phyloP scores from a whole-genome alignment of 176 grass and related monocot species.

The Saccharum spontaneum region DNA sequence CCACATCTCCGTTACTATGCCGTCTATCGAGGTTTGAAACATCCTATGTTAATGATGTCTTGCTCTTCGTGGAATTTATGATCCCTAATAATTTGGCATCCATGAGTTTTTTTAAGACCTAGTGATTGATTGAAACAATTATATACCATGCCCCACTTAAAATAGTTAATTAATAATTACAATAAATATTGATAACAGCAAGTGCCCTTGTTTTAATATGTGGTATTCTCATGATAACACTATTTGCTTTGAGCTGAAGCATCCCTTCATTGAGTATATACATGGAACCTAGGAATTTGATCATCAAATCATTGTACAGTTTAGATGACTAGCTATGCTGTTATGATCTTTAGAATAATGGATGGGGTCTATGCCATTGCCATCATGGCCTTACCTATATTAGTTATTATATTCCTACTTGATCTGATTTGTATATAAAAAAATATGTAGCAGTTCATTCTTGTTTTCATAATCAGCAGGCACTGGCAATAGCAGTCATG shows the following conservation, averaged over 20 bases:
- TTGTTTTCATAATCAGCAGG: slow-evolving; percentile 34
- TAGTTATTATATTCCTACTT: neutral
- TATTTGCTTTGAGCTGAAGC: neutral
- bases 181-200: neutral
- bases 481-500: neutral
- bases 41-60: neutral
- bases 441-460: neutral
- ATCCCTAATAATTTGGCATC: neutral
- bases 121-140: slow-evolving; percentile 20
- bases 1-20: slow-evolving; percentile 95
- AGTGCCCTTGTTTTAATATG: neutral
- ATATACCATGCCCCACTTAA: neutral
- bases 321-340: neutral
- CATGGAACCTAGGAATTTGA: slow-evolving; percentile 7
- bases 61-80: neutral
- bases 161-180: neutral
- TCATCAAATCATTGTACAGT: neutral
- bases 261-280: neutral
- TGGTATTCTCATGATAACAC: neutral
- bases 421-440: neutral
- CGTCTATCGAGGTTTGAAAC: slow-evolving; percentile 84
- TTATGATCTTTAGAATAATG: neutral
- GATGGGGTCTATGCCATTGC: neutral
- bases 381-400: neutral
- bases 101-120: neutral